A percentile compares a stretch with the other conserved stretches of the same genome.
phyloP scores from a whole-genome alignment of 805 yeast genomes.

The Saturnispora hagleri region DNA sequence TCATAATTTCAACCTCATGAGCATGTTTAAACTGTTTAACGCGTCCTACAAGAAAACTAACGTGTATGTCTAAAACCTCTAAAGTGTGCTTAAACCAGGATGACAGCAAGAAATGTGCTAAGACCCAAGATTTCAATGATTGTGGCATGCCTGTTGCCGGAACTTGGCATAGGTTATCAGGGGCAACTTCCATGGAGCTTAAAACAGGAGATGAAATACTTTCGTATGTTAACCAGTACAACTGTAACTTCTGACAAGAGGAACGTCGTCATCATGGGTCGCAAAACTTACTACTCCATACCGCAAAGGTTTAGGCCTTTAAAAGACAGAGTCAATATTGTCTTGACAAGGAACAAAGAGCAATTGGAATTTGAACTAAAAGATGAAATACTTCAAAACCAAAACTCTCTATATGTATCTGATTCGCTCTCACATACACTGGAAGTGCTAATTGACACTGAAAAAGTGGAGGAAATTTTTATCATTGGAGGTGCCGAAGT shows the following conservation, averaged over 20 bases:
- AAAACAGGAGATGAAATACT: slow-evolving; percentile 76
- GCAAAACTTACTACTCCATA: slow-evolving; percentile 92
- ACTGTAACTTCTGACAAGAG: slow-evolving; percentile 25
- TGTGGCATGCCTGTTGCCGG: slow-evolving; percentile 80
- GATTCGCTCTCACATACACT: slow-evolving; percentile 39
- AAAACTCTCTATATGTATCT: slow-evolving; percentile 23
- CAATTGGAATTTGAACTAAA: slow-evolving; percentile 19
- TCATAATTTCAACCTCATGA: neutral
- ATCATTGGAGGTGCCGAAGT: slow-evolving; percentile 92
- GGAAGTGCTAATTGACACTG: slow-evolving; percentile 19
- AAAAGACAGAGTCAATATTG: slow-evolving; percentile 62
- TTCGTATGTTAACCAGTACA: slow-evolving; percentile 59
- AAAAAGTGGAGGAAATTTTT: slow-evolving; percentile 49
- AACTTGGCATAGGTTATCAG: slow-evolving; percentile 73
- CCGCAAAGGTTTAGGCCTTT: slow-evolving; percentile 80
- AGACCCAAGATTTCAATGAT: slow-evolving; percentile 46
- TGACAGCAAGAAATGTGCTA: slow-evolving; percentile 4
- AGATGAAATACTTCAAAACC: slow-evolving; percentile 18
- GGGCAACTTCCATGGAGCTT: slow-evolving; percentile 87
- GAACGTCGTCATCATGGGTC: slow-evolving; percentile 91
- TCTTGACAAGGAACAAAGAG: slow-evolving; percentile 46
- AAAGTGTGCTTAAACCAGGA: neutral
- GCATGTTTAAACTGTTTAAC: neutral
- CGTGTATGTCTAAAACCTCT: neutral
- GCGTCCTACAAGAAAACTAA: neutral